Conservation (phyloP, 345 rosid species). For the Passiflora organensis region DNA sequence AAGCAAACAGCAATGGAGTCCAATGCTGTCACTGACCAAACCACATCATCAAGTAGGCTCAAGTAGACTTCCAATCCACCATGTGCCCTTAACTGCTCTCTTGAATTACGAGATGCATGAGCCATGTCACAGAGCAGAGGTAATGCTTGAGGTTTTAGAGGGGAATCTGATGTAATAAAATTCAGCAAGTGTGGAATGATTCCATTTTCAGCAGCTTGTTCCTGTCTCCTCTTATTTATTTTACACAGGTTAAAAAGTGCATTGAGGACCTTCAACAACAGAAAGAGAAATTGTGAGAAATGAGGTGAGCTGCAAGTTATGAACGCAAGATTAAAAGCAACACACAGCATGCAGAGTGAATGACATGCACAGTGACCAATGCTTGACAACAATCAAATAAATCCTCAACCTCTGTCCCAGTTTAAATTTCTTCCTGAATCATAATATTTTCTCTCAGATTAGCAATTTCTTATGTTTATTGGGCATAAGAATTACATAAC, state of each 20-base stretch:
- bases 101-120: conserved; percentile 94
- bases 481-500: too few species aligned
- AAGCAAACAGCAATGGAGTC: conserved; percentile 95
- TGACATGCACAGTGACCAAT: not conserved
- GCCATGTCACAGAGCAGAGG: conserved; percentile 99
- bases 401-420: not conserved
- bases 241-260: conserved; percentile 96
- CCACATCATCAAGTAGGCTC: conserved; percentile 80
- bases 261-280: conserved; percentile 70
- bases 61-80: conserved; percentile 92
- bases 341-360: not conserved
- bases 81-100: conserved; percentile 96
- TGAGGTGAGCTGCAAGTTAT: not conserved
- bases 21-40: conserved; percentile 91
- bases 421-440: not conserved
- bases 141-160: conserved; percentile 75
- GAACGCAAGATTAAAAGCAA: not conserved
- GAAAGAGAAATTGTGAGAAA: conserved; percentile 3
- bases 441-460: too few species aligned
- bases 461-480: not conserved
- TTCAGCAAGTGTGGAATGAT: conserved; percentile 95
- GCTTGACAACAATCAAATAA: not conserved
- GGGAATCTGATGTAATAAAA: conserved; percentile 70
- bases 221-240: conserved; percentile 98
- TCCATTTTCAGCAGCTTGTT: conserved; percentile 99